These are phyloP conservation scores for Haematococcus sp. DNA, from an alignment of 139 green algal species.

Conservation along the genomic window DNA sequence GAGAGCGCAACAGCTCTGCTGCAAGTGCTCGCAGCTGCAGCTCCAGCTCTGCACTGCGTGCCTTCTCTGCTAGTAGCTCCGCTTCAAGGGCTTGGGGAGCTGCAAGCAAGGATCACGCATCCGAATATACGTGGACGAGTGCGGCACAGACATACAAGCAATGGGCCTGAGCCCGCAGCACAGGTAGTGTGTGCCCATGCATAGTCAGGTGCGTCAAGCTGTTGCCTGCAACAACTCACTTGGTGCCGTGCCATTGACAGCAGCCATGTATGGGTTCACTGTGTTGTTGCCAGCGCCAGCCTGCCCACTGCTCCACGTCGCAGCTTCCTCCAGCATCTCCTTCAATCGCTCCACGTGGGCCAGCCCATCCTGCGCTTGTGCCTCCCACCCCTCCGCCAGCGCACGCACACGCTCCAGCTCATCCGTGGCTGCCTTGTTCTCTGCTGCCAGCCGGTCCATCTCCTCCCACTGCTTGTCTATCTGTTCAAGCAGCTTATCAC, in stretches of 20 bases:
- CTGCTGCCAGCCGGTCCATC: slow-evolving; percentile 46
- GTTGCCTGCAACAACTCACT: neutral
- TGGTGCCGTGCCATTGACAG: neutral
- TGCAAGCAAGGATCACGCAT: too few relatives aligned
- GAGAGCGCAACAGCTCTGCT: slow-evolving; percentile 44
- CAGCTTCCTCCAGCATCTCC: slow-evolving; percentile 66
- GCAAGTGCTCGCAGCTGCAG: slow-evolving; percentile 38
- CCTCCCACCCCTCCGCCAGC: slow-evolving; percentile 50
- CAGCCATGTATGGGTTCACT: neutral
- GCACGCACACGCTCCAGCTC: neutral
- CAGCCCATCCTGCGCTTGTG: slow-evolving; percentile 56
- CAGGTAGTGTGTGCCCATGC: neutral
- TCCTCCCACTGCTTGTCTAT: slow-evolving; percentile 64
- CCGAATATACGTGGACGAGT: too few relatives aligned
- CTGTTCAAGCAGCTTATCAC: slow-evolving; percentile 56
- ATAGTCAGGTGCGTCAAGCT: too few relatives aligned
- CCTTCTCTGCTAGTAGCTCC: slow-evolving; percentile 35
- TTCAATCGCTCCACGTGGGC: slow-evolving; percentile 57
- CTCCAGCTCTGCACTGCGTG: slow-evolving; percentile 26
- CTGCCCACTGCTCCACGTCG: slow-evolving; percentile 43
- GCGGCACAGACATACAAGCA: too few relatives aligned
- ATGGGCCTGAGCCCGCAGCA: too few relatives aligned
- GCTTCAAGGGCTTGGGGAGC: slow-evolving; percentile 7
- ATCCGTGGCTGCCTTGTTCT: slow-evolving; percentile 43
- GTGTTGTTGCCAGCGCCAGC: neutral